Conservation (phyloP, 2,329 filamentous ascomycete genomes). For the Trichoderma lentiforme region DNA sequence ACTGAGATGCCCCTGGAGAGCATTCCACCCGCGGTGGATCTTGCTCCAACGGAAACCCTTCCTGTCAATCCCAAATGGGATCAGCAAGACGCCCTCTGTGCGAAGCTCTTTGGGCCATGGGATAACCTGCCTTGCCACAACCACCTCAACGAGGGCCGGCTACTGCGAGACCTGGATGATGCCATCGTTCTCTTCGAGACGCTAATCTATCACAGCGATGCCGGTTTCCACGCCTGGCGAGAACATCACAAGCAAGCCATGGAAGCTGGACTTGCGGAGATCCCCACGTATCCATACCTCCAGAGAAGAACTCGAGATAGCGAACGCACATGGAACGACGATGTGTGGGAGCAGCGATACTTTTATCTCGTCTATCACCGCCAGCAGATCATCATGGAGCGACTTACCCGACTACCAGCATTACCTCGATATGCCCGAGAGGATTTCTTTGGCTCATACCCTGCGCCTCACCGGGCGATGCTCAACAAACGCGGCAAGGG, state of each 20-base stretch:
- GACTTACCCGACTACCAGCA: background rate
- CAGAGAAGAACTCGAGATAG: background rate
- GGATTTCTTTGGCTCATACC: slow-evolving; percentile 12
- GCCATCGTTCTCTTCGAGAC: slow-evolving; percentile 25
- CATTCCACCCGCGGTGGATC: background rate
- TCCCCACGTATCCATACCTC: slow-evolving; percentile 21
- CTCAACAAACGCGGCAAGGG: background rate
- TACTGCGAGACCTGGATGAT: slow-evolving; percentile 24
- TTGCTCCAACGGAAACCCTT: background rate
- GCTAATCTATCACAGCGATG: slow-evolving; percentile 24
- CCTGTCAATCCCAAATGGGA: slow-evolving; percentile 8
- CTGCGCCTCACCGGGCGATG: slow-evolving; percentile 1
- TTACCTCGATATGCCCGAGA: slow-evolving; percentile 12
- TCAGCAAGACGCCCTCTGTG: slow-evolving; percentile 5
- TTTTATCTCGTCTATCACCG: slow-evolving; percentile 25
- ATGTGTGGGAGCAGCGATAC: slow-evolving; percentile 26
- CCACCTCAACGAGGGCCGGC: background rate
- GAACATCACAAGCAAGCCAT: slow-evolving; percentile 26
- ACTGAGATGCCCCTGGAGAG: background rate
- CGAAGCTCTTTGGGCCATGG: slow-evolving; percentile 18
- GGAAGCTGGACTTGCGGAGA: slow-evolving; percentile 16
- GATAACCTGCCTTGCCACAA: slow-evolving; percentile 18
- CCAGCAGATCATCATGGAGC: slow-evolving; percentile 18
- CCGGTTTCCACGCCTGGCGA: slow-evolving; percentile 24
- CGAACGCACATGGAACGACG: slow-evolving; percentile 20